phyloP scores from a whole-genome alignment of 306 rosid species.

The Pterocarpus santalinus region DNA sequence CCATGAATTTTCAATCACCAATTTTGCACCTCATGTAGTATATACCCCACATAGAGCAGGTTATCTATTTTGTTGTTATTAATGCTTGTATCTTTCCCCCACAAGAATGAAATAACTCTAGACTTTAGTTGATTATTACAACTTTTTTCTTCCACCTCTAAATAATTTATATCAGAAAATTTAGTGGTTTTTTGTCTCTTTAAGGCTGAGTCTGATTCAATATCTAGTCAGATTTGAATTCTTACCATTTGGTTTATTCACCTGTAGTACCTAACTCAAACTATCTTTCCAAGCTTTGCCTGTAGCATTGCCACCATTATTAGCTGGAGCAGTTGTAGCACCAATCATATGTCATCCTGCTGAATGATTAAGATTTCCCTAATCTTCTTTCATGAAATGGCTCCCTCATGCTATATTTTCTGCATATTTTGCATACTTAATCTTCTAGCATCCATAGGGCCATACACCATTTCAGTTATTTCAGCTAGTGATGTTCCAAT shows the following conservation, averaged over 20 bases:
- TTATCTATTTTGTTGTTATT: conserved; percentile 25
- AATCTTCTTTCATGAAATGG: conserved; percentile 46
- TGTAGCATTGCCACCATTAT: not conserved
- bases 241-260: conserved; percentile 15
- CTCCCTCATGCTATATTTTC: conserved; percentile 38
- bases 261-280: conserved; percentile 33
- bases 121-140: not conserved
- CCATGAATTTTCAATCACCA: conserved; percentile 11
- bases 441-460: conserved; percentile 32
- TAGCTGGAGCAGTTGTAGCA: not conserved
- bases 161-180: not conserved
- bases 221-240: conserved; percentile 34
- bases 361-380: conserved; percentile 26
- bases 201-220: not conserved
- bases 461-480: conserved; percentile 30
- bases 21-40: conserved; percentile 41
- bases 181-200: conserved; percentile 9
- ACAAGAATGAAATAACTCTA: not conserved
- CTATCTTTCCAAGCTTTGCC: conserved; percentile 20
- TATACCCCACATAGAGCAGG: conserved; percentile 36
- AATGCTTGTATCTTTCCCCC: conserved; percentile 14
- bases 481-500: conserved; percentile 58
- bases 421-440: conserved; percentile 33
- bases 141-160: conserved; percentile 2
- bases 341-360: not conserved